phyloP scores from a whole-genome alignment of 164 flowering plant species.

The Annona cherimola region DNA sequence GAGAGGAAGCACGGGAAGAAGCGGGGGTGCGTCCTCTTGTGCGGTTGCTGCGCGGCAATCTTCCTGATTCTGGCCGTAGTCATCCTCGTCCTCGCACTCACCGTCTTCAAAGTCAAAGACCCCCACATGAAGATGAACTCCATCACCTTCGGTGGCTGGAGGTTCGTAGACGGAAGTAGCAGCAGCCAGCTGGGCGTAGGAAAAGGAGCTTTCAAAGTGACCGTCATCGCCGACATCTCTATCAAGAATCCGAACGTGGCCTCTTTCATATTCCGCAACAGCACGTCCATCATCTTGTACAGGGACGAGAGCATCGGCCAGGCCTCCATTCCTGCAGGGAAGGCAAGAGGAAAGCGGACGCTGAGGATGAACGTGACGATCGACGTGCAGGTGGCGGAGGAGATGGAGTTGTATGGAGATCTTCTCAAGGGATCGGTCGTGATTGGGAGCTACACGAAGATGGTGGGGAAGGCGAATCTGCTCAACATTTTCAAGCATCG shows the following conservation, averaged over 20 bases:
- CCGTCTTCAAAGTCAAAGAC: constrained; percentile 36
- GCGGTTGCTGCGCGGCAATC: constrained; percentile 35
- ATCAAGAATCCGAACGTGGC: constrained; percentile 43
- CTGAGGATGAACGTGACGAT: constrained; percentile 37
- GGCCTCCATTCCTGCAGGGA: constrained; percentile 28
- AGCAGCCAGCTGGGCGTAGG: not conserved
- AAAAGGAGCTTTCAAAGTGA: constrained; percentile 11
- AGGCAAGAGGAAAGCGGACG: constrained; percentile 35
- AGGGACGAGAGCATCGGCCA: constrained; percentile 30
- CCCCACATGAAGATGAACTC: constrained; percentile 30
- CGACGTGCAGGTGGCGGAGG: constrained; percentile 28
- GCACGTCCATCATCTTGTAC: constrained; percentile 27
- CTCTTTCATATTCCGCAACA: constrained; percentile 30
- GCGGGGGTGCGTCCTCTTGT: constrained; percentile 25
- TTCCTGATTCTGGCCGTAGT: constrained; percentile 19
- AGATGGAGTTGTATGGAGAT: constrained; percentile 29
- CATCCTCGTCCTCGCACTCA: constrained; percentile 31
- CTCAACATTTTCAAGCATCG: constrained; percentile 33
- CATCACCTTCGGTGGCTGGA: not conserved
- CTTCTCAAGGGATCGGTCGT: constrained; percentile 26
- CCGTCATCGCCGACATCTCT: constrained; percentile 22
- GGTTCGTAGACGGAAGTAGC: not conserved
- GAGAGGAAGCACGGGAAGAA: not conserved
- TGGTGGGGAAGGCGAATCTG: constrained; percentile 53
- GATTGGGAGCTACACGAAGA: constrained; percentile 36